Percentiles rank a stretch among this genome's conserved stretches.
Conservation (phyloP, 129 eudicot genomes). For the Chrysanthemum seticuspe region DNA sequence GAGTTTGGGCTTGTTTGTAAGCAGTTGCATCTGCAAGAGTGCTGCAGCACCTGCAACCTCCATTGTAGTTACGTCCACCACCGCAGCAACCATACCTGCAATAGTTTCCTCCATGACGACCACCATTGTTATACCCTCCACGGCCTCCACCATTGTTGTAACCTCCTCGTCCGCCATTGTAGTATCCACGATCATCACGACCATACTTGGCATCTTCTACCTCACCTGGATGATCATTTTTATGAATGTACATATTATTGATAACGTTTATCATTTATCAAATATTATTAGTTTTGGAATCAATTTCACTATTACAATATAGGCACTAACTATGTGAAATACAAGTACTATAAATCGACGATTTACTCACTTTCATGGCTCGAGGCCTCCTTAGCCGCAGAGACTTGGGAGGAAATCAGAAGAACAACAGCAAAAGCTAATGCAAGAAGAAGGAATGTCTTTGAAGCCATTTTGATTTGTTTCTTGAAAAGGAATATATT, state of each 20-base stretch:
- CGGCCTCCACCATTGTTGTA: neutral
- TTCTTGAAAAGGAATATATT: neutral
- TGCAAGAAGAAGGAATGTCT: no score
- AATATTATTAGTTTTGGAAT: no score
- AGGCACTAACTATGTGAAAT: no score
- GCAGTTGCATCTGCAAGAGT: constrained; percentile 29
- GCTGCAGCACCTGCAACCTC: constrained; percentile 29
- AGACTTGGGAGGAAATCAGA: no score
- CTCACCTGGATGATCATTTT: constrained; percentile 9
- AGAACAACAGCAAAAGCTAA: no score
- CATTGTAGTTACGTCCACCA: constrained; percentile 9
- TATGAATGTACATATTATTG: no score
- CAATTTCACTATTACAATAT: no score
- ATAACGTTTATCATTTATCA: no score
- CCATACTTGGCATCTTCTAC: constrained; percentile 20
- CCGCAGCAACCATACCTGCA: constrained; percentile 33
- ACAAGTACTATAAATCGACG: no score
- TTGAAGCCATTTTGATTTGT: neutral
- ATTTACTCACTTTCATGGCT: no score
- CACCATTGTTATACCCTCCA: neutral
- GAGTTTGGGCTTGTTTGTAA: constrained; percentile 26
- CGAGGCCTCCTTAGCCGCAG: no score
- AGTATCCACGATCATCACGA: neutral
- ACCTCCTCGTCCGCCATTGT: neutral
- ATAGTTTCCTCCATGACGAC: constrained; percentile 12